A percentile compares a stretch with the other conserved stretches of the same genome.
Evolutionary conservation across 768 basidiomycete genomes (phyloP).

Genomic region (Termitomyces heimii): DNA sequence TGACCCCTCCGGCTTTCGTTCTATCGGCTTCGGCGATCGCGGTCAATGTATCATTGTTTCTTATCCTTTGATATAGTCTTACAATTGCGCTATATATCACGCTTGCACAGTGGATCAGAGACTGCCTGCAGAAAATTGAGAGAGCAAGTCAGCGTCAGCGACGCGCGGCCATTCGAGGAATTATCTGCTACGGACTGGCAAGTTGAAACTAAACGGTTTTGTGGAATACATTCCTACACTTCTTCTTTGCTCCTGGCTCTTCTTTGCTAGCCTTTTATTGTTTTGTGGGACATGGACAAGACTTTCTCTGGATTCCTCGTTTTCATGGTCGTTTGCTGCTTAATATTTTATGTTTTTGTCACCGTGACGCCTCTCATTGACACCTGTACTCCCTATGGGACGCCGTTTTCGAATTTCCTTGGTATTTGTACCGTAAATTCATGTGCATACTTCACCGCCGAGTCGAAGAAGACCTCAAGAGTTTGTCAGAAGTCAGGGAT

Average conservation of each 20-base stretch:
- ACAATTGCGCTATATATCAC: conserved; percentile 19
- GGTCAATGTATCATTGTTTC: conserved; percentile 24
- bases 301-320: background rate
- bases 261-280: conserved; percentile 1
- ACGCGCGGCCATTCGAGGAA: background rate
- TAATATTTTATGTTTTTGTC: background rate
- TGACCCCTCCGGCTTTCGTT: background rate
- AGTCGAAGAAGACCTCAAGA: too few relatives aligned
- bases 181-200: background rate
- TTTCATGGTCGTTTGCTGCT: background rate
- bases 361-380: conserved; percentile 5
- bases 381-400: too few relatives aligned
- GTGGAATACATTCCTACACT: background rate
- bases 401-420: too few relatives aligned
- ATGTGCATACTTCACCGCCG: too few relatives aligned
- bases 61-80: conserved; percentile 21
- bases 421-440: too few relatives aligned
- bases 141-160: background rate
- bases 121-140: background rate
- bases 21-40: conserved; percentile 17
- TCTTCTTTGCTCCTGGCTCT: conserved; percentile 1
- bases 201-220: background rate
- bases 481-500: too few relatives aligned
- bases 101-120: conserved; percentile 8
- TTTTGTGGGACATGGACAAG: background rate